A percentile compares a stretch with the other conserved stretches of the same genome.
These are phyloP conservation scores for Malus sieversii DNA, from an alignment of 306 rosid species.

Conservation along the genomic window DNA sequence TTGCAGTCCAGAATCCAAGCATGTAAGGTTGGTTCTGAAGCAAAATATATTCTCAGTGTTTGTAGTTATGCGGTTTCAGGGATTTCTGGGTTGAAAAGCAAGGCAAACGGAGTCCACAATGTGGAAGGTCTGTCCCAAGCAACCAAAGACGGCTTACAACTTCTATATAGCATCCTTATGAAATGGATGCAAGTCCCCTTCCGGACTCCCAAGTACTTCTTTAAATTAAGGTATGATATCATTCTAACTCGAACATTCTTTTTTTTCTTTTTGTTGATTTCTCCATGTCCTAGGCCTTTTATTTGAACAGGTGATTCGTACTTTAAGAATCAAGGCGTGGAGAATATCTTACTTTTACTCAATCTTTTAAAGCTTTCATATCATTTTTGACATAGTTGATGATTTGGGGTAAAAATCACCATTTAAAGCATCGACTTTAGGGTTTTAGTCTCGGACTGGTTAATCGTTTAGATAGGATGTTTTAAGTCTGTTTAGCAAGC, in stretches of 20 bases:
- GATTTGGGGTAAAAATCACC: too few relatives aligned
- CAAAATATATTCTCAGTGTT: slow-evolving; percentile 25
- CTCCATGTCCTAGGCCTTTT: too few relatives aligned
- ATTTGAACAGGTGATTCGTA: too few relatives aligned
- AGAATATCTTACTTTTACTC: too few relatives aligned
- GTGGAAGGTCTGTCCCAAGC: slow-evolving; percentile 19
- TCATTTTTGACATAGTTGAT: too few relatives aligned
- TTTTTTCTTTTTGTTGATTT: too few relatives aligned
- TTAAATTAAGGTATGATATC: slow-evolving; percentile 43
- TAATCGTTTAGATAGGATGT: too few relatives aligned
- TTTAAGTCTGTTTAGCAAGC: too few relatives aligned
- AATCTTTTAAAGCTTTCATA: too few relatives aligned
- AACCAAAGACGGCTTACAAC: slow-evolving; percentile 25
- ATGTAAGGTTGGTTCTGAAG: slow-evolving; percentile 20
- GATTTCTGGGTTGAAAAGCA: slow-evolving; percentile 21
- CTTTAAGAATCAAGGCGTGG: too few relatives aligned
- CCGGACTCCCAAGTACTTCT: slow-evolving; percentile 46
- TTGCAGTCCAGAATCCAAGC: slow-evolving; percentile 18
- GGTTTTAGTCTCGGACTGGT: too few relatives aligned
- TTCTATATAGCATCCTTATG: slow-evolving; percentile 18
- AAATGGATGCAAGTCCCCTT: slow-evolving; percentile 48
- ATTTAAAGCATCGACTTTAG: too few relatives aligned
- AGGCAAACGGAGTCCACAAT: background rate
- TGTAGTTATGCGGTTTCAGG: slow-evolving; percentile 36
- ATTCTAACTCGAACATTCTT: background rate